phyloP scores from a whole-genome alignment of 78 protist genomes.

The Neovahlkampfia damariscottae region DNA sequence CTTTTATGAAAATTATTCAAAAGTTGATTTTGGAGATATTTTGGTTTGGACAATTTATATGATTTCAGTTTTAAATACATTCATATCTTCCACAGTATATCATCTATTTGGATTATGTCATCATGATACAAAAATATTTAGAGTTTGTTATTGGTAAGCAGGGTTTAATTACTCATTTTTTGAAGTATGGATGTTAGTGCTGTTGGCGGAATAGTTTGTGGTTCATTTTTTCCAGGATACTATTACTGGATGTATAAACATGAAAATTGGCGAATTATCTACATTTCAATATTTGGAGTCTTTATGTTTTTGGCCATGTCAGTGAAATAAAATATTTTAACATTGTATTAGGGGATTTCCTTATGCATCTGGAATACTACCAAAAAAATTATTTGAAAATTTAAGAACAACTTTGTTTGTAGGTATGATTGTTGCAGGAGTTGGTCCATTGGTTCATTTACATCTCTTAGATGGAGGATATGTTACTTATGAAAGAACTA shows the following conservation, averaged over 20 bases:
- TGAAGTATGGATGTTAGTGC: too few relatives aligned
- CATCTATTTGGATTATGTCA: background rate
- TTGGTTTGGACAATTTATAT: background rate
- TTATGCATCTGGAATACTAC: too few relatives aligned
- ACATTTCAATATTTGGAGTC: background rate
- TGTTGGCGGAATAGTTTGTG: background rate
- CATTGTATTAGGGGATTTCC: too few relatives aligned
- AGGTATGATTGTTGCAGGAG: background rate
- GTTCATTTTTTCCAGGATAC: background rate
- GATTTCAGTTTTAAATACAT: background rate
- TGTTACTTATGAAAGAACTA: background rate
- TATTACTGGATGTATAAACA: background rate
- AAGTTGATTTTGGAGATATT: background rate
- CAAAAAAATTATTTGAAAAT: background rate
- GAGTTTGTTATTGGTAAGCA: background rate
- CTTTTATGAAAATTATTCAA: background rate
- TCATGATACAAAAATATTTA: background rate
- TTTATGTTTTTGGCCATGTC: background rate
- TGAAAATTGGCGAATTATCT: background rate
- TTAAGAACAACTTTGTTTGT: background rate
- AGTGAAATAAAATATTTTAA: too few relatives aligned
- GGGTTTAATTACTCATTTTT: too few relatives aligned
- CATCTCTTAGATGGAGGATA: background rate
- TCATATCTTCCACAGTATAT: background rate
- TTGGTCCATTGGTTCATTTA: background rate